Base-by-base conservation (phyloP, 2,329 filamentous ascomycete species). In the Aureobasidium lini region DNA sequence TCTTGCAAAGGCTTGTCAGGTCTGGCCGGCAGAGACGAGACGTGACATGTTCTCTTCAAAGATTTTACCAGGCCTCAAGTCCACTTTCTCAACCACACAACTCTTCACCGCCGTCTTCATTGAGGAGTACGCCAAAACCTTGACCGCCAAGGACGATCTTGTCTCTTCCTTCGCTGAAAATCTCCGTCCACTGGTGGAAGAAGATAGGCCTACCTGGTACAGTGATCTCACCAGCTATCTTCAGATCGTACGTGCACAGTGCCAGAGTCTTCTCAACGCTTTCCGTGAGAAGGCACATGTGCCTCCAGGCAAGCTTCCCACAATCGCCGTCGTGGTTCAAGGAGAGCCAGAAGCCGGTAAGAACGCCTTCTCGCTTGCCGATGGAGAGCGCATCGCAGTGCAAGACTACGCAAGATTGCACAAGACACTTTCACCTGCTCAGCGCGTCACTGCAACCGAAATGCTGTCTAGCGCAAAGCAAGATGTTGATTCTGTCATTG, bases 251-350 rank as follows among this genome's bases (percentile, higher is more conserved):
- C 85, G 94, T 62, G 90, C 92, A 1, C 93, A 96, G 70, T 97
- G 93, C 67, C 88, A 93, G 66, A 90, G 94, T 62, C 78, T 99
- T 28, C 78, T 97, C 61, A 91, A 93, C 69, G 84, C 94, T 54
- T 99, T 99, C 81, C 84, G 91, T 66, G 93, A 97, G 66, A 86
- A 91, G 67, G 91, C 89, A 39, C 92, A 94, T 70, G 86, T 95
- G 1, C 82, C 88, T 23, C 81, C 84, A 50, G 80, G 81, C 62
- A 89, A 87, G 69, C 77, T 97, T 42, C 93, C 95, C 1, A 81
- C 81, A 5, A 81, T 97, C 48, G 90, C 94, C 23, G 90, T 95
- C 2, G 85, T 99, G 16, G 93, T 96, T 8, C 94, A 99, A 74
- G 94, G 94, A 32, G 93, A 97, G 69, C 80, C 88, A 5, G 89